Percentiles rank a stretch among this genome's conserved stretches.
phyloP scores from a whole-genome alignment of 1,139 yeast genomes.

The Meyerozyma sp. region DNA sequence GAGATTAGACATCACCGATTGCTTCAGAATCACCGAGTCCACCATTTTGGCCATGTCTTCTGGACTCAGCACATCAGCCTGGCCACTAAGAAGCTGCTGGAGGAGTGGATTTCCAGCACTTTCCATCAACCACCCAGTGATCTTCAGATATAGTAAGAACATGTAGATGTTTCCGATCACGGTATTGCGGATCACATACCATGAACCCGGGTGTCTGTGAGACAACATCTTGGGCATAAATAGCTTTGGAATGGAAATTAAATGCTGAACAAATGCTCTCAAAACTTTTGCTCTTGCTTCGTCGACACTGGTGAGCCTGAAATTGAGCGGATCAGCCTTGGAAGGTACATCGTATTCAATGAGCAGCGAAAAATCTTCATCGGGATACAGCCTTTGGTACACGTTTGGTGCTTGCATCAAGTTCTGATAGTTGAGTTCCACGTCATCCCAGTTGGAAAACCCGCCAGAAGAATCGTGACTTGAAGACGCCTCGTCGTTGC shows the following conservation, averaged over 20 bases:
- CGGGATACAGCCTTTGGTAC: constrained; percentile 23
- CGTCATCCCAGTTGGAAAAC: neutral
- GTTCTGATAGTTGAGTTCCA: constrained; percentile 21
- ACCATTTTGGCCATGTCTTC: constrained; percentile 4
- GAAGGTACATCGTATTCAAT: constrained; percentile 13
- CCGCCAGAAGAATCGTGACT: neutral
- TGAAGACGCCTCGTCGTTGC: constrained; percentile 1
- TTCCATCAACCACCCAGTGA: constrained; percentile 13
- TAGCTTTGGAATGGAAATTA: constrained; percentile 26
- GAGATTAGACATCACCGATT: neutral
- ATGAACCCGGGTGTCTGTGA: constrained; percentile 40
- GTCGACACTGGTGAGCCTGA: constrained; percentile 12
- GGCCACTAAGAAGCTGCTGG: constrained; percentile 7
- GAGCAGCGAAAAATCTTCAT: constrained; percentile 30
- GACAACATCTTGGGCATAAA: constrained; percentile 32
- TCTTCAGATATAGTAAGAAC: constrained; percentile 31
- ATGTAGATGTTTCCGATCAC: constrained; percentile 36
- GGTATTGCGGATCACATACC: constrained; percentile 37
- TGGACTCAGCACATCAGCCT: constrained; percentile 4
- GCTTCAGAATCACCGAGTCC: neutral
- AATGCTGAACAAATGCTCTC: constrained; percentile 20
- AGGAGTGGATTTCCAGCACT: constrained; percentile 10
- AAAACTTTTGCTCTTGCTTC: constrained; percentile 19
- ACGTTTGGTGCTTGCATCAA: constrained; percentile 25
- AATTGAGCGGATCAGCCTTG: constrained; percentile 9